Conservation (phyloP, 352 stramenopile species). For the Thalassiosira sp. region DNA sequence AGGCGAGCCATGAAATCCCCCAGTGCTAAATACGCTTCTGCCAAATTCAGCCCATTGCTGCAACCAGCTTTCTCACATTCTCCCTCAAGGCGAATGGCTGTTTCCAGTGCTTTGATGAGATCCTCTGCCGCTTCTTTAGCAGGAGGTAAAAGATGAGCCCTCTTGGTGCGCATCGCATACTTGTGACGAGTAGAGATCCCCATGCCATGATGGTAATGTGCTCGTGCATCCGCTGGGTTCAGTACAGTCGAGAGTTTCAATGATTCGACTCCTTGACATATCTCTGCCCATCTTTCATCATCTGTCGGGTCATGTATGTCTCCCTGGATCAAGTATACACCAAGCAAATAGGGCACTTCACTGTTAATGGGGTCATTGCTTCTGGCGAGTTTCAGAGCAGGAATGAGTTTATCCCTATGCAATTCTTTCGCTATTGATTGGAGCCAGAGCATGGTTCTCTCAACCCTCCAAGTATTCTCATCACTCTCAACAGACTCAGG, state of each 20-base stretch:
- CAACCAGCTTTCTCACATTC: slow-evolving; percentile 36
- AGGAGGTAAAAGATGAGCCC: slow-evolving; percentile 44
- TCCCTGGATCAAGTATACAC: slow-evolving; percentile 49
- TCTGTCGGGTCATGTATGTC: slow-evolving; percentile 40
- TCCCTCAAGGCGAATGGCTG: slow-evolving; percentile 35
- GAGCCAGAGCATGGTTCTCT: slow-evolving; percentile 14
- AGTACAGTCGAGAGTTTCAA: slow-evolving; percentile 34
- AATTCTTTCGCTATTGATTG: slow-evolving; percentile 46
- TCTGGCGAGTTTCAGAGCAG: slow-evolving; percentile 28
- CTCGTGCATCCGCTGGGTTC: slow-evolving; percentile 45
- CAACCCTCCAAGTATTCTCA: neutral
- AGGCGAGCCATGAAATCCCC: slow-evolving; percentile 49
- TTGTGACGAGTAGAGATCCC: slow-evolving; percentile 43
- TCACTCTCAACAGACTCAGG: neutral
- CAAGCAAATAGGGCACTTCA: slow-evolving; percentile 53
- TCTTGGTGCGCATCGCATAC: slow-evolving; percentile 47
- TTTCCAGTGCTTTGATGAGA: slow-evolving; percentile 45
- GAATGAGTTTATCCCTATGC: slow-evolving; percentile 35
- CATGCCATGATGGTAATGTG: slow-evolving; percentile 50
- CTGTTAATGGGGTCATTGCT: slow-evolving; percentile 42
- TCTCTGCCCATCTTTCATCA: slow-evolving; percentile 45
- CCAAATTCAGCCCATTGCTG: slow-evolving; percentile 48
- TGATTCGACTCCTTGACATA: slow-evolving; percentile 39
- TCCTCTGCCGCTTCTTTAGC: slow-evolving; percentile 28
- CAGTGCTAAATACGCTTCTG: slow-evolving; percentile 41